Conservation (phyloP, 192 early-diverging fungal species). For the Backusella mclennaniae region DNA sequence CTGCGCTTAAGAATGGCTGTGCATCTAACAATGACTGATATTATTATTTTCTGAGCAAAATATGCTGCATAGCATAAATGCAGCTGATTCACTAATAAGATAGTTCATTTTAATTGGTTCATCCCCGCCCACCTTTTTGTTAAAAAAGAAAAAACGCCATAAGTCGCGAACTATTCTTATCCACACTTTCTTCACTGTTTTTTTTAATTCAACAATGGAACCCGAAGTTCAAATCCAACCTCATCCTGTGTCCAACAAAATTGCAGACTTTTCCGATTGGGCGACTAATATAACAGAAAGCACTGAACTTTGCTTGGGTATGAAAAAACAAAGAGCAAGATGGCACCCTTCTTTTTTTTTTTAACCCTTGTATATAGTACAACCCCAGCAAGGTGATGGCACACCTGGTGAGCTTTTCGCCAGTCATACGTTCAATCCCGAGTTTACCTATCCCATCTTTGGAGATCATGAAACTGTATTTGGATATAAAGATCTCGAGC, state of each 20-base stretch:
- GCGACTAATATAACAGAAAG: slow-evolving; percentile 26
- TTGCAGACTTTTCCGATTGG: slow-evolving; percentile 22
- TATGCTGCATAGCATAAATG: too few relatives aligned
- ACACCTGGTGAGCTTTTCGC: background rate
- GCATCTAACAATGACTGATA: too few relatives aligned
- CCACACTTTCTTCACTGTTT: too few relatives aligned
- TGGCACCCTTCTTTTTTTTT: background rate
- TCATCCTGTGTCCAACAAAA: background rate
- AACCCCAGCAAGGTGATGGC: background rate
- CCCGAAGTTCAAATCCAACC: background rate
- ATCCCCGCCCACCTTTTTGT: background rate
- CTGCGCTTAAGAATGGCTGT: too few relatives aligned
- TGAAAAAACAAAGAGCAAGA: background rate
- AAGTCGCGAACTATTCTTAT: background rate
- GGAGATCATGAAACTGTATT: slow-evolving; percentile 85
- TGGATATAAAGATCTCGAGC: slow-evolving; percentile 80
- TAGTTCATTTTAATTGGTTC: background rate
- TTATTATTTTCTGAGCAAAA: too few relatives aligned
- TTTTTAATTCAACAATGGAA: background rate
- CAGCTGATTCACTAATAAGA: background rate
- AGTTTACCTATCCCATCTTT: slow-evolving; percentile 88
- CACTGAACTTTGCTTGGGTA: slow-evolving; percentile 28
- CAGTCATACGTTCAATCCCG: slow-evolving; percentile 66
- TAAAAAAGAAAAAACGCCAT: background rate
- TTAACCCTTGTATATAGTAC: slow-evolving; percentile 8